Evolutionary conservation across 352 stramenopile genomes (phyloP).

Genomic region (Pythium aquatile): DNA sequence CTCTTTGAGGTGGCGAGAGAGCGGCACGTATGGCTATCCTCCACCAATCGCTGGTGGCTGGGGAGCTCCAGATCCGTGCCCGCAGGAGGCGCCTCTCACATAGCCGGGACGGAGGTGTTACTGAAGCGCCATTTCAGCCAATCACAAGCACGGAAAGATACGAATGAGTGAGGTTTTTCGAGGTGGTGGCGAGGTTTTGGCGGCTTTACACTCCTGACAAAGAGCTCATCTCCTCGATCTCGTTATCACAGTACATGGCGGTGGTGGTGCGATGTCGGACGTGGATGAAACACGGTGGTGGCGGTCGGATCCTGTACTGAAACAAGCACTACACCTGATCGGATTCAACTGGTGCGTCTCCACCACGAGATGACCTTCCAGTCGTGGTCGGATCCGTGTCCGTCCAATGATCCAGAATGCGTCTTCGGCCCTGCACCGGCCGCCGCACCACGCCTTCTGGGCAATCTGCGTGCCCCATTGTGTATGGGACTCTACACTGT

Average conservation of each 20-base stretch:
- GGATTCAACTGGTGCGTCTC: not conserved
- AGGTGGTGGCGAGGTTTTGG: not conserved
- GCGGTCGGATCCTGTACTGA: slow-evolving; percentile 2
- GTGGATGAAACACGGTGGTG: not conserved
- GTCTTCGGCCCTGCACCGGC: too few relatives aligned
- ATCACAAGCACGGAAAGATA: not conserved
- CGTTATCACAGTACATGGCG: not conserved
- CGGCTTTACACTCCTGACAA: not conserved
- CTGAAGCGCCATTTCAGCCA: not conserved
- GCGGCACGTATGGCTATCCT: slow-evolving; percentile 10
- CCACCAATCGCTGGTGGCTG: slow-evolving; percentile 19
- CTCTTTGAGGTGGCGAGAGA: not conserved
- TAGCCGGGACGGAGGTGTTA: not conserved
- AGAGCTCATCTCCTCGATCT: not conserved
- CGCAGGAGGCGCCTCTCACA: not conserved
- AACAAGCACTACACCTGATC: not conserved
- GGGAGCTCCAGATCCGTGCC: not conserved
- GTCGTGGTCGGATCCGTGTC: not conserved
- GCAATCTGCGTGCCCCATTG: too few relatives aligned
- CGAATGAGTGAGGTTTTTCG: not conserved
- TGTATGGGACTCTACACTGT: too few relatives aligned
- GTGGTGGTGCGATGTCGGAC: not conserved
- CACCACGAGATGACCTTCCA: not conserved
- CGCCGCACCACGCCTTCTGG: not conserved
- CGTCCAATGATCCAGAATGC: not conserved